phyloP scores from a whole-genome alignment of 495 filamentous ascomycete species.

The Aspergillus ostianus region DNA sequence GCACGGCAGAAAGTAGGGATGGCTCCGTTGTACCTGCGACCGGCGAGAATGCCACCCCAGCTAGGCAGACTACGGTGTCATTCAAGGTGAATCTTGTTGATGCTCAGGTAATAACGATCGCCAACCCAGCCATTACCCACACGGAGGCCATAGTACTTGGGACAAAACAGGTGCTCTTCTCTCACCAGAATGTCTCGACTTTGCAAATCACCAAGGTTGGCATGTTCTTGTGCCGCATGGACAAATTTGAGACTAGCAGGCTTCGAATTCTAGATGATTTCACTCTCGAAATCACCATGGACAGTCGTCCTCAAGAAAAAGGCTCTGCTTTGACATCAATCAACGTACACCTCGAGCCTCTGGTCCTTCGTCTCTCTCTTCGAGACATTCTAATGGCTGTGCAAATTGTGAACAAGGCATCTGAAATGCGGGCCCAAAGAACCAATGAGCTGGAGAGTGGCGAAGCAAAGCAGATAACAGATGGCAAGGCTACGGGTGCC shows the following conservation, averaged over 20 bases:
- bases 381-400: slow-evolving; percentile 92
- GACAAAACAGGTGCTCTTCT: slow-evolving; percentile 88
- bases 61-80: slow-evolving; percentile 67
- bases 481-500: slow-evolving; percentile 54
- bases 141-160: slow-evolving; percentile 95
- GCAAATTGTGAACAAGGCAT: slow-evolving; percentile 90
- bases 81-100: slow-evolving; percentile 94
- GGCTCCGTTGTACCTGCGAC: slow-evolving; percentile 25
- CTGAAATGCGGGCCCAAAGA: slow-evolving; percentile 68
- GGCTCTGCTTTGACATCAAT: slow-evolving; percentile 72
- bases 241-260: slow-evolving; percentile 82
- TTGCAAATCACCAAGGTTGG: slow-evolving; percentile 89
- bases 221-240: slow-evolving; percentile 99
- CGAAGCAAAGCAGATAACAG: slow-evolving; percentile 62
- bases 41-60: slow-evolving; percentile 29
- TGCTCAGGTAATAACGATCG: slow-evolving; percentile 92
- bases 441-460: slow-evolving; percentile 45
- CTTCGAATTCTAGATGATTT: slow-evolving; percentile 95
- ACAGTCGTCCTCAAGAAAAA: slow-evolving; percentile 67
- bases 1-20: slow-evolving; percentile 31
- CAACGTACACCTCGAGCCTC: slow-evolving; percentile 81
- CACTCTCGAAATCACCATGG: slow-evolving; percentile 83
- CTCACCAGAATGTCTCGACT: slow-evolving; percentile 90
- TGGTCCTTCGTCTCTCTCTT: slow-evolving; percentile 88
- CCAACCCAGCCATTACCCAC: slow-evolving; percentile 82